Conservation (phyloP, 495 filamentous ascomycete species). For the Lasiosphaeria ovina region DNA sequence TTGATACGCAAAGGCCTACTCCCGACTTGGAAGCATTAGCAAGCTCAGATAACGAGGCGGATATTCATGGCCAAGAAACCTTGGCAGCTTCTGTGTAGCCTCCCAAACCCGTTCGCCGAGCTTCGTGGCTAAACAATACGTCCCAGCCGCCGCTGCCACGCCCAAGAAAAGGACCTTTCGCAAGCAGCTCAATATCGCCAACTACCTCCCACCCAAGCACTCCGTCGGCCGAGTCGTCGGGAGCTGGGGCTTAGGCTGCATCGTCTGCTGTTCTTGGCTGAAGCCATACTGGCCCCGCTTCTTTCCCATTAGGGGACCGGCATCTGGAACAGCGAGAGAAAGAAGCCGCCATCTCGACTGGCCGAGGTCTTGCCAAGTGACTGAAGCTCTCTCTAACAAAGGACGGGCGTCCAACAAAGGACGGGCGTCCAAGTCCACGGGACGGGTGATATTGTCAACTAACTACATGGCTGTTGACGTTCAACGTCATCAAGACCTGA, state of each 20-base stretch:
- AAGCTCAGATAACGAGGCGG: constrained; percentile 88
- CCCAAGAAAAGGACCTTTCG: constrained; percentile 59
- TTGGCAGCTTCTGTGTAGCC: constrained; percentile 43
- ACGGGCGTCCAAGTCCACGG: constrained; percentile 83
- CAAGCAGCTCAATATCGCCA: constrained; percentile 67
- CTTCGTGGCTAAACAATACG: constrained; percentile 61
- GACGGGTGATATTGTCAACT: constrained; percentile 98
- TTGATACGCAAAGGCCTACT: constrained; percentile 70
- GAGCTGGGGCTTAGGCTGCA: constrained; percentile 59
- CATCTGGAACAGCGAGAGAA: constrained; percentile 76
- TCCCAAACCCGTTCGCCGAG: constrained; percentile 53
- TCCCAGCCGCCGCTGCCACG: constrained; percentile 43
- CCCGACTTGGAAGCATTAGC: constrained; percentile 91
- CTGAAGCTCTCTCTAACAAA: constrained; percentile 80
- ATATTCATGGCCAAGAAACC: constrained; percentile 50
- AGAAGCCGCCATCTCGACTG: constrained; percentile 70
- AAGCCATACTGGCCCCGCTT: constrained; percentile 52
- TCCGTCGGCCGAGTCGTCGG: constrained; percentile 66
- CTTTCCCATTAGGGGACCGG: constrained; percentile 73
- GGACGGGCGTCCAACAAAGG: no score
- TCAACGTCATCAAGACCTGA: constrained; percentile 89
- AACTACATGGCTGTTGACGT: constrained; percentile 99
- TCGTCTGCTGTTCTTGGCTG: constrained; percentile 52
- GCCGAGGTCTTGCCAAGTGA: constrained; percentile 81
- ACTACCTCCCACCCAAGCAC: constrained; percentile 73